Evolutionary conservation across 768 basidiomycete genomes (phyloP).

Genomic region (Porpolomopsis calyptriformis): DNA sequence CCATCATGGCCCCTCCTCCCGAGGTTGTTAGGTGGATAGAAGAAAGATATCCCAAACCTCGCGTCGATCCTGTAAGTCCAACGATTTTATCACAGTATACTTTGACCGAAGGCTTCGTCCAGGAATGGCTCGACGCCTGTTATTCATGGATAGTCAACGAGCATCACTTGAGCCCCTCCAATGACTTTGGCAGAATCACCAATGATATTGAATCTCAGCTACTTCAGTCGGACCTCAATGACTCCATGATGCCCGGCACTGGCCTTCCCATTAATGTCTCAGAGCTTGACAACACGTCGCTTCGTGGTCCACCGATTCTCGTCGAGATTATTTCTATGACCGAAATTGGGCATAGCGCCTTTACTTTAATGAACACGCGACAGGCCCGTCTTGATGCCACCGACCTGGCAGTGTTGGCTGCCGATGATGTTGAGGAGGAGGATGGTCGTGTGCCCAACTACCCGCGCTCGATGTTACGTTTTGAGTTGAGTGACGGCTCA

Average conservation of each 20-base stretch:
- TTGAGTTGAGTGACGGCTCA: constrained; percentile 73
- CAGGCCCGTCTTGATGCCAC: constrained; percentile 11
- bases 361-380: constrained; percentile 61
- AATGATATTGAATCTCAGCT: constrained; percentile 53
- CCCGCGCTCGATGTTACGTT: constrained; percentile 65
- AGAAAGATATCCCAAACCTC: constrained; percentile 46
- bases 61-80: constrained; percentile 46
- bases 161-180: constrained; percentile 34
- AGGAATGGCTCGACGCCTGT: constrained; percentile 75
- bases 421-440: constrained; percentile 37
- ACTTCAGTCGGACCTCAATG: constrained; percentile 57
- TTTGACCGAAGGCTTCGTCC: constrained; percentile 6
- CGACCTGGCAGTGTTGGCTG: constrained; percentile 28
- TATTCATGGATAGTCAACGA: constrained; percentile 50
- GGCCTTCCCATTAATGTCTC: constrained; percentile 47
- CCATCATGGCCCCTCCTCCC: constrained; percentile 21
- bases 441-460: constrained; percentile 68
- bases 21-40: constrained; percentile 44
- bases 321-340: constrained; percentile 72
- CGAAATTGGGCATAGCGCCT: constrained; percentile 79
- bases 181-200: constrained; percentile 41
- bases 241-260: constrained; percentile 62
- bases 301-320: constrained; percentile 42
- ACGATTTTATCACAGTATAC: background rate
- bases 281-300: constrained; percentile 23